These are phyloP conservation scores for Leccinum ponderosum DNA, from an alignment of 1,284 basidiomycete genomes.

Conservation along the genomic window DNA sequence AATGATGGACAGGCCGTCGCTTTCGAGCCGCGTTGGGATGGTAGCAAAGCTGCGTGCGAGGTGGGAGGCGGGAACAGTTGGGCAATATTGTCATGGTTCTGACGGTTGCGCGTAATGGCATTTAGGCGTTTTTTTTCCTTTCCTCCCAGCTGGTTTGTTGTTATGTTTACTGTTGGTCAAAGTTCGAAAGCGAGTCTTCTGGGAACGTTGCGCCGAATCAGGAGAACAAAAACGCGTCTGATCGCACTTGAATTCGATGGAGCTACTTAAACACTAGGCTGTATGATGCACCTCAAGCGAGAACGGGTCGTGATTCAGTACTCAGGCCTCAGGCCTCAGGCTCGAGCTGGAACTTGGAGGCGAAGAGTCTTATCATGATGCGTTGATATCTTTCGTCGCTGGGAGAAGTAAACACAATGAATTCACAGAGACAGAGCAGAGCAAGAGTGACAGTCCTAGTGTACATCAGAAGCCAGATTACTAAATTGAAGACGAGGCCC, in stretches of 20 bases:
- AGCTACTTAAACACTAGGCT: not conserved
- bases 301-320: no score
- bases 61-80: slow-evolving; percentile 17
- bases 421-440: not conserved
- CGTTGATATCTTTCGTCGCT: no score
- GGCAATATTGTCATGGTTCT: not conserved
- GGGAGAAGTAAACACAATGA: no score
- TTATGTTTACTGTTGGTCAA: not conserved
- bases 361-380: no score
- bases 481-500: not conserved
- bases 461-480: not conserved
- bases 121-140: not conserved
- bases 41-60: slow-evolving; percentile 23
- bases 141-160: not conserved
- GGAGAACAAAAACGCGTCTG: not conserved
- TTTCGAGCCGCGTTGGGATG: slow-evolving; percentile 11
- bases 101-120: not conserved
- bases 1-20: not conserved
- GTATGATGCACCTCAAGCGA: not conserved
- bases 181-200: not conserved
- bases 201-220: not conserved
- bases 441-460: not conserved
- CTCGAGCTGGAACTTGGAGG: no score
- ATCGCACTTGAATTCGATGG: not conserved
- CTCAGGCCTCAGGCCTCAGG: no score